Base-by-base conservation (phyloP, 257 asterid species). In the Przewalskia tangutica region DNA sequence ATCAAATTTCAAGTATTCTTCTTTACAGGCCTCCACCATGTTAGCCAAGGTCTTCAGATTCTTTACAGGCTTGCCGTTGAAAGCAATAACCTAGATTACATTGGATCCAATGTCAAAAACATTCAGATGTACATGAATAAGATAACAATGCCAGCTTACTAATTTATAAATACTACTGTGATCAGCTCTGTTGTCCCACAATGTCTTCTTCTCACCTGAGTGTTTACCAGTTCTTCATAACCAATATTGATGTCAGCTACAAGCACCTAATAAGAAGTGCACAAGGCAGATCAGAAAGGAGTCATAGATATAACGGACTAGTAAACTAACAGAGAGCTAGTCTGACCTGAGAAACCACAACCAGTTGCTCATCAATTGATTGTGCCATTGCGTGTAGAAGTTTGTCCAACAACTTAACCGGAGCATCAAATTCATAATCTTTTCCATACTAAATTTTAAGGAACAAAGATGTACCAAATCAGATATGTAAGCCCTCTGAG, bases 301-400 rank as follows among this genome's bases (percentile, higher is more conserved):
- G 65, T 1, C n/a, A 8, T 64, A 44, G 32, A 80, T 48, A 80
- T 48, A 11, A 48, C 0, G 11, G 66, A 48, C 75, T 63, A 63
- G 51, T 44, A 20, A 56, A 17, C 27, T 42, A 42, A 59, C 71
- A 56, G 56, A 78, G 11, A 18, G 40, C 38, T 13, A 38, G 54
- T 13, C 56, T 12, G 44, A 84, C 87, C 87, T 84, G 87, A 84
- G 87, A 84, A 44, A 84, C 82, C 23, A 84, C 82, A 50, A 84
- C 84, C 59, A 84, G 32, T 55, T 84, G 80, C 77, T 84, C 87
- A 76, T 84, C 87, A 50, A 59, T 53, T 7, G 87, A 81, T 36
- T 84, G 84, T 64, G 84, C 80, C 84, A 84, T 81, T 81, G 67
- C 80, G 34, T 84, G 79, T 18, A 76, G 56, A 67, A 73, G 87